Conservation (phyloP, 495 filamentous ascomycete genomes). For the Polyplosphaeria fusca region DNA sequence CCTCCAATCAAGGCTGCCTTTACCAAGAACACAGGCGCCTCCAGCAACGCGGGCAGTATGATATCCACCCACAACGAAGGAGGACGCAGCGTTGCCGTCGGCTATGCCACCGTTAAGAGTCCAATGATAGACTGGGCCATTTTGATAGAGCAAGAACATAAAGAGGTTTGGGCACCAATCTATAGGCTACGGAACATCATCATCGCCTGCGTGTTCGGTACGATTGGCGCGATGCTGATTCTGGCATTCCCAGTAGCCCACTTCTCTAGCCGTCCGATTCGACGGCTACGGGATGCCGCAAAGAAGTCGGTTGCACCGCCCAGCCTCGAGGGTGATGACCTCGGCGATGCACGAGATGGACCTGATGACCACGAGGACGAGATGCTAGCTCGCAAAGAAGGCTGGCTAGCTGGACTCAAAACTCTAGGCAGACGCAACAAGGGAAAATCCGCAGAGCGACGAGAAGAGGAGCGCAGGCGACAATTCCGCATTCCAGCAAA, state of each 20-base stretch:
- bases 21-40: conserved; percentile 41
- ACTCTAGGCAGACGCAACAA: conserved; percentile 35
- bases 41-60: conserved; percentile 61
- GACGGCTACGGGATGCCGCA: conserved; percentile 71
- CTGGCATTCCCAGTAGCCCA: conserved; percentile 75
- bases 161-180: conserved; percentile 75
- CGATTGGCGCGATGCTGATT: conserved; percentile 63
- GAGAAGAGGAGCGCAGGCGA: conserved; percentile 47
- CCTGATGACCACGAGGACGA: conserved; percentile 38
- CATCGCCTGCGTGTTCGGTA: conserved; percentile 79
- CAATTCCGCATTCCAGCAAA: conserved; percentile 79
- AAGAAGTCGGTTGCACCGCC: conserved; percentile 69
- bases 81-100: conserved; percentile 61
- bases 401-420: conserved; percentile 40
- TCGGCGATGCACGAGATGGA: conserved; percentile 33
- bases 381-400: conserved; percentile 45
- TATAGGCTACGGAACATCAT: conserved; percentile 69
- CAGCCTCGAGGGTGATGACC: conserved; percentile 48
- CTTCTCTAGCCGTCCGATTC: conserved; percentile 73
- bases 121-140: conserved; percentile 74
- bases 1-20: conserved; percentile 56
- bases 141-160: conserved; percentile 69
- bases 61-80: conserved; percentile 71
- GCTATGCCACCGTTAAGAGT: conserved; percentile 63
- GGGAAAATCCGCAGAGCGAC: conserved; percentile 38